A percentile compares a stretch with the other conserved stretches of the same genome.
phyloP scores from a whole-genome alignment of 495 filamentous ascomycete genomes.

The Hypoxylon fuscum region DNA sequence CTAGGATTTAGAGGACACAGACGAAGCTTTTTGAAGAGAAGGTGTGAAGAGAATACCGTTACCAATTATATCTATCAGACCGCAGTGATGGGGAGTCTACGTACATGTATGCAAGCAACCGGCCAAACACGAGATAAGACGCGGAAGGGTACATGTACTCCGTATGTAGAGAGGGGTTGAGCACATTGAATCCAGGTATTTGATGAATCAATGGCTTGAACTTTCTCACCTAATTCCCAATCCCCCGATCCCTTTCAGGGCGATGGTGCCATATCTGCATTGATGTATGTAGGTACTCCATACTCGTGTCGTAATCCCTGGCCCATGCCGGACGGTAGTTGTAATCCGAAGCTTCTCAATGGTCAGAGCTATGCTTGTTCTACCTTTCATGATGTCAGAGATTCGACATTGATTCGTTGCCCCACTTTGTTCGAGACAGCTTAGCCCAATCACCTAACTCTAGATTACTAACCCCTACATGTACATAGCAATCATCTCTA shows the following conservation, averaged over 20 bases:
- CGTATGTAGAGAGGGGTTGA: too few species aligned
- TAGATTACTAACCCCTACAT: constrained; percentile 7
- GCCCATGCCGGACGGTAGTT: constrained; percentile 3
- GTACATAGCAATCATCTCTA: too few species aligned
- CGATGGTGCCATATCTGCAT: too few species aligned
- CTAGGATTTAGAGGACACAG: neutral
- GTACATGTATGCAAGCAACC: too few species aligned
- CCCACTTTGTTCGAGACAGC: neutral
- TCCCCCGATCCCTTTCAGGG: too few species aligned
- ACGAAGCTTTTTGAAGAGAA: neutral
- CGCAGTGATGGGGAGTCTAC: constrained; percentile 5
- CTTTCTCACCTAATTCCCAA: too few species aligned
- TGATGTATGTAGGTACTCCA: too few species aligned
- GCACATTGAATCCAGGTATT: too few species aligned
- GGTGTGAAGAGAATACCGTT: constrained; percentile 3
- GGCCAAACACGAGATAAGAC: constrained; percentile 18
- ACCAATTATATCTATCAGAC: constrained; percentile 18
- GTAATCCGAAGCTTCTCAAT: constrained; percentile 42
- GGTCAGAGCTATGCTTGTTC: constrained; percentile 27
- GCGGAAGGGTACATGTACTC: neutral
- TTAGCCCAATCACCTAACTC: constrained; percentile 16
- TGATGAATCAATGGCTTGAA: constrained; percentile 12
- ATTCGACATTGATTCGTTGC: neutral
- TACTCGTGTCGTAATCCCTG: constrained; percentile 26
- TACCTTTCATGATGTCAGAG: constrained; percentile 26